Base-by-base conservation (phyloP, 768 basidiomycete genomes). In the Suillus ampliporus region DNA sequence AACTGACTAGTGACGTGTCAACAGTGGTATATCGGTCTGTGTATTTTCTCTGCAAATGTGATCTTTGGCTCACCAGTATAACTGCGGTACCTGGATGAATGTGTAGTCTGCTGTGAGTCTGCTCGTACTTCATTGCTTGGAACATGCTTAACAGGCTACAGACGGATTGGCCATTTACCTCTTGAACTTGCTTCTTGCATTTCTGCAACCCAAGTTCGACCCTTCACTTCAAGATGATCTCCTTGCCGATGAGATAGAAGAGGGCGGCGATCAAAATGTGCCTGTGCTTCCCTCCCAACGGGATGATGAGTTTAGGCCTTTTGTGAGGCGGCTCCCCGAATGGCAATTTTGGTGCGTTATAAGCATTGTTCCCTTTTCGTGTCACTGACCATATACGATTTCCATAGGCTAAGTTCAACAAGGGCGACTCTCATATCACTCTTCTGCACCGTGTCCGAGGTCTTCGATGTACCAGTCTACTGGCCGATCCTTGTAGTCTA, bases 401-500 rank as follows among this genome's bases (percentile, higher is more conserved):
- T 54, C 14, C 44, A 15, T 67, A 95, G 96, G 97, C 84, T 98
- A 48, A 93, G 94, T 5, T 83, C 94, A 1, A 99, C 95, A 7
- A 89, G 92, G 51, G 95, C 97, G 13, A 90, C 92, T 28, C n/a
- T 91, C 23, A 73, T 99, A 58, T 90, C 95, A 5, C 70, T 97
- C 46, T 77, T 89, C 59, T 90, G 90, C 74, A 93, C 97, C 2
- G 79, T 90, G 61, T 96, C 93, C 28, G 84, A 90, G 51, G 79
- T 90, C 40, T 97, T 97, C 68, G 96, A 99, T 74, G 91, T 99
- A 23, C 97, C 97, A 8, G 97, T 99, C 26, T 99, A 97, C 80
- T 99, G 97, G 96, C 97, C 97, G 9, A 99, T 99, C 76, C 87
- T 99, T 60, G 89, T 99, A 69, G 82, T 98, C 62, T 99, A 99